Evolutionary conservation across 805 yeast genomes (phyloP), one percentile per base, ranked within the genome.

Genomic region (Ogataea degrootiae): DNA sequence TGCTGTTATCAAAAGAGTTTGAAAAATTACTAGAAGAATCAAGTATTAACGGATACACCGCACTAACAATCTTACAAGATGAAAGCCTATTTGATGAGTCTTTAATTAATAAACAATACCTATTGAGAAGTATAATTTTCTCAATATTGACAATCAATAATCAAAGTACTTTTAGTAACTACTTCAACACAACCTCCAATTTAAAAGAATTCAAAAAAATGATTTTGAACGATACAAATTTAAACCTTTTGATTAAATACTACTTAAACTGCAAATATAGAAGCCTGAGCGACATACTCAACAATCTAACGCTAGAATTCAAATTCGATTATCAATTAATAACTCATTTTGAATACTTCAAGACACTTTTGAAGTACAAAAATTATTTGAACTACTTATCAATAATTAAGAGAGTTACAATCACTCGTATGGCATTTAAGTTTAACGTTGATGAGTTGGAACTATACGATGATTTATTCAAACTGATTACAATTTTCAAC

Each of bases 341-440:
- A 1, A 51, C 46, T 21, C 54, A 55, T 5, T 68, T 66, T 59
- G 26, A 44, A 4, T 50, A 48, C 19, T 51, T 68, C 26, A 49
- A 49, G 40, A 49, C 56, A n/a, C 49, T 55, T 3, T 44, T 70
- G 21, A 55, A 69, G 46, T 55, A 59, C 37, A 67, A 64, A 48
- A 55, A 60, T 2, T 64, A 63, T 43, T 40, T 60, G 4, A 53
- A 62, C 4, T 73, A 70, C 43, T 52, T 73, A 2, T 66, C 72
- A 0, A 44, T 68, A 15, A 49, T 63, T 31, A 55, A 59, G 12
- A 46, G 46, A 34, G 62, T 59, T 14, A 34, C 55, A 2, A 34
- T 62, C 6, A 41, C 37, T 2, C 62, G 60, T 35, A 45, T 67
- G 48, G 46, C 55, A 15, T 8, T 7, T 6, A 51, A 50, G 23